Evolutionary conservation across 768 basidiomycete genomes (phyloP).

Genomic region (Termitomyces sp.): DNA sequence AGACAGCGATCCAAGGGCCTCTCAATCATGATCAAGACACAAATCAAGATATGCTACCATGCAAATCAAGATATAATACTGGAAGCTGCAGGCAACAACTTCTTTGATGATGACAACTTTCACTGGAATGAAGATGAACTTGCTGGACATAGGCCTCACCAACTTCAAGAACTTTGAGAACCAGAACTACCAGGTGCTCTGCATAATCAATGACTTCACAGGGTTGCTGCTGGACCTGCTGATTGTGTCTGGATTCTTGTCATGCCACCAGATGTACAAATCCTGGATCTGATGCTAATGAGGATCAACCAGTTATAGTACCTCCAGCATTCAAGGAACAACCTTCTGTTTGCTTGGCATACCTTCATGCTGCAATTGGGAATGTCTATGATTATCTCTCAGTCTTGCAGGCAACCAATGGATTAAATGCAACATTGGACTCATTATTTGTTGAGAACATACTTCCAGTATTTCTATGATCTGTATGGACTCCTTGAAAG

Average conservation of each 20-base stretch:
- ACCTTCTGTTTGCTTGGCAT: background rate
- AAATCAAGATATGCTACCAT: too few species aligned
- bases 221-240: background rate
- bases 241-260: background rate
- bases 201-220: background rate
- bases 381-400: background rate
- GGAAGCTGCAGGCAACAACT: background rate
- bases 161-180: background rate
- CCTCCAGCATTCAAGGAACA: background rate
- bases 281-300: background rate
- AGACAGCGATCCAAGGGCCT: background rate
- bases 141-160: background rate
- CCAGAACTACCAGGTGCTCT: background rate
- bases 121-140: background rate
- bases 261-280: background rate
- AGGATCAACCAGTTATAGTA: background rate
- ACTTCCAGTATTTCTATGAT: background rate
- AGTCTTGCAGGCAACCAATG: background rate
- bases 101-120: background rate
- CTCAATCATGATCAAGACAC: background rate
- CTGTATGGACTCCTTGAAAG: background rate
- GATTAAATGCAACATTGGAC: background rate
- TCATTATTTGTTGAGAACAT: background rate
- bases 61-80: too few species aligned
- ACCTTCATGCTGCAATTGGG: background rate